Percentiles rank a stretch among this genome's conserved stretches.
phyloP scores from a whole-genome alignment of 352 stramenopile genomes.

The Thraustochytrium sp. region DNA sequence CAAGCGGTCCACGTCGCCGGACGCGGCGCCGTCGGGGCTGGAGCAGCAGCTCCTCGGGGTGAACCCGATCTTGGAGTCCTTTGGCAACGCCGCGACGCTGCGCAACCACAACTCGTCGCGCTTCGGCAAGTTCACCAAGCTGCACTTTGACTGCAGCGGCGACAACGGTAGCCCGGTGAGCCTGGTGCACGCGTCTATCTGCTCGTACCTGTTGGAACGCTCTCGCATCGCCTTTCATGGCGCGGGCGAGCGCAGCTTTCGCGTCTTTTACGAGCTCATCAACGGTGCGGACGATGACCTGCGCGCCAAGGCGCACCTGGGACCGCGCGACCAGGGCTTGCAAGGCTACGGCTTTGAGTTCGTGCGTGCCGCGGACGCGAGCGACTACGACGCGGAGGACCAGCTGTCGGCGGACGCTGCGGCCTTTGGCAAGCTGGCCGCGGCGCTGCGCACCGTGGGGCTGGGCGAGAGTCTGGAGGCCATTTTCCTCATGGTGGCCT shows the following conservation, averaged over 20 bases:
- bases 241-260: conserved; percentile 77
- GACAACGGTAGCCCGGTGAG: conserved; percentile 30
- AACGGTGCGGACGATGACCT: conserved; percentile 22
- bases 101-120: conserved; percentile 92
- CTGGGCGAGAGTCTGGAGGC: not conserved
- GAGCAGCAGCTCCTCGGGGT: conserved; percentile 80
- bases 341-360: not conserved
- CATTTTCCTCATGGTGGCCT: conserved; percentile 57
- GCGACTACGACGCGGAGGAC: not conserved
- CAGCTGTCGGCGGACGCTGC: not conserved
- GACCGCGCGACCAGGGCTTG: not conserved
- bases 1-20: not conserved
- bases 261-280: conserved; percentile 85
- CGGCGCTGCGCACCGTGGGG: not conserved
- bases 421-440: not conserved
- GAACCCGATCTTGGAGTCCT: conserved; percentile 96
- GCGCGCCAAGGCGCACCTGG: not conserved
- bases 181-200: conserved; percentile 61
- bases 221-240: conserved; percentile 70
- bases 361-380: not conserved
- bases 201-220: conserved; percentile 85
- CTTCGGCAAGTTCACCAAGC: conserved; percentile 96
- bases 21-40: not conserved
- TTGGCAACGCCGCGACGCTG: conserved; percentile 94
- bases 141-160: conserved; percentile 76